Evolutionary conservation across 345 rosid genomes (phyloP).

Genomic region (Microcos paniculata): DNA sequence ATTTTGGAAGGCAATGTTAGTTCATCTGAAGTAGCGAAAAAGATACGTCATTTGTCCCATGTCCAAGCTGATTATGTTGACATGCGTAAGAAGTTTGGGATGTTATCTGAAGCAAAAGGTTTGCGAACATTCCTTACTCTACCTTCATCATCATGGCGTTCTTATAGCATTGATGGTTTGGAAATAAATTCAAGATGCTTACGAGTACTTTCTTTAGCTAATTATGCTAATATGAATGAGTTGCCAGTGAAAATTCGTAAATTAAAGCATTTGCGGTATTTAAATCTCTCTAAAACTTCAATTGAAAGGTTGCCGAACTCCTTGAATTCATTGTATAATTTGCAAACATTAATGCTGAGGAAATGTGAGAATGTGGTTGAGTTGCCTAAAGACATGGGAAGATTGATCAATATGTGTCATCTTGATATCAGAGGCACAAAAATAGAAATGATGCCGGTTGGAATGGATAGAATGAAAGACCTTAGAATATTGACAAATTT

Average conservation of each 20-base stretch:
- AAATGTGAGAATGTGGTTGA: background rate
- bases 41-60: too few species aligned
- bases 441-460: background rate
- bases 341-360: background rate
- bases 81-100: too few species aligned
- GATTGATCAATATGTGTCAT: background rate
- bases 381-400: background rate
- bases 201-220: slow-evolving; percentile 1
- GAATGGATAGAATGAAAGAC: background rate
- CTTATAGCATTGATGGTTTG: background rate
- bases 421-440: background rate
- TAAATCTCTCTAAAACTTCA: background rate
- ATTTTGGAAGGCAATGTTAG: too few species aligned
- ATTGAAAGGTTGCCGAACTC: background rate
- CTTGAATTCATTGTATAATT: background rate
- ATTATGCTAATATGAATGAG: background rate
- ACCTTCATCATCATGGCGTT: too few species aligned
- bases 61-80: too few species aligned
- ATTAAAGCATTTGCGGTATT: background rate
- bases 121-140: too few species aligned
- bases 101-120: too few species aligned
- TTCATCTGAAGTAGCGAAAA: too few species aligned
- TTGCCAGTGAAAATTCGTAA: background rate
- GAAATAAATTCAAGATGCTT: background rate
- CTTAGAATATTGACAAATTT: background rate